phyloP scores from a whole-genome alignment of 2,329 filamentous ascomycete species.

The Nannizziopsis arthrosporioides region DNA sequence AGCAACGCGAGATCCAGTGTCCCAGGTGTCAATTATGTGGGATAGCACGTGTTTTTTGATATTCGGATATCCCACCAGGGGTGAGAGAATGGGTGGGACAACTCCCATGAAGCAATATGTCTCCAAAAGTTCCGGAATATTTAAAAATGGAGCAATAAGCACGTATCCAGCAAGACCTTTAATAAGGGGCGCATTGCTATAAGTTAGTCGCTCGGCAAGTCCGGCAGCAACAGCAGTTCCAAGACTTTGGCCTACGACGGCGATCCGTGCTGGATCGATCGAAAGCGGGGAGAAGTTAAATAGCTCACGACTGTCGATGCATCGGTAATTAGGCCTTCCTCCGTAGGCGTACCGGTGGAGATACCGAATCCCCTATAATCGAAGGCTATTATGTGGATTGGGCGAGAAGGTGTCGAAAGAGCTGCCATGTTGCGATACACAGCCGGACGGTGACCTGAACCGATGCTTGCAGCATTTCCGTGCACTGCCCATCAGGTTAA shows the following conservation, averaged over 20 bases:
- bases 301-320: constrained; percentile 62
- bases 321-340: constrained; percentile 70
- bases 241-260: constrained; percentile 74
- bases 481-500: constrained; percentile 25
- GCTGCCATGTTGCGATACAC: constrained; percentile 68
- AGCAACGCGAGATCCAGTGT: constrained; percentile 53
- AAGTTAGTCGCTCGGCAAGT: constrained; percentile 59
- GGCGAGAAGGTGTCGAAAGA: constrained; percentile 50
- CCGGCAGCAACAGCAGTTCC: constrained; percentile 75
- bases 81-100: constrained; percentile 62
- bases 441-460: constrained; percentile 61
- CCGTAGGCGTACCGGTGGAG: constrained; percentile 67
- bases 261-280: constrained; percentile 59
- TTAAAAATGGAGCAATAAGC: constrained; percentile 68
- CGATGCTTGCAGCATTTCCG: constrained; percentile 73
- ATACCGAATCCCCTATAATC: constrained; percentile 84
- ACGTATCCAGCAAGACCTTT: constrained; percentile 61
- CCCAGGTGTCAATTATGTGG: constrained; percentile 70
- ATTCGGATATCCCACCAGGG: constrained; percentile 55
- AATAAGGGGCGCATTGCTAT: constrained; percentile 34
- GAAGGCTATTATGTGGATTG: constrained; percentile 68
- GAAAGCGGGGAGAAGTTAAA: constrained; percentile 44
- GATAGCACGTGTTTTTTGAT: constrained; percentile 50
- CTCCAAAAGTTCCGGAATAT: constrained; percentile 58
- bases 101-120: constrained; percentile 69